Conservation (phyloP, 768 basidiomycete genomes). For the Lanmaoa pseudosensibilis region DNA sequence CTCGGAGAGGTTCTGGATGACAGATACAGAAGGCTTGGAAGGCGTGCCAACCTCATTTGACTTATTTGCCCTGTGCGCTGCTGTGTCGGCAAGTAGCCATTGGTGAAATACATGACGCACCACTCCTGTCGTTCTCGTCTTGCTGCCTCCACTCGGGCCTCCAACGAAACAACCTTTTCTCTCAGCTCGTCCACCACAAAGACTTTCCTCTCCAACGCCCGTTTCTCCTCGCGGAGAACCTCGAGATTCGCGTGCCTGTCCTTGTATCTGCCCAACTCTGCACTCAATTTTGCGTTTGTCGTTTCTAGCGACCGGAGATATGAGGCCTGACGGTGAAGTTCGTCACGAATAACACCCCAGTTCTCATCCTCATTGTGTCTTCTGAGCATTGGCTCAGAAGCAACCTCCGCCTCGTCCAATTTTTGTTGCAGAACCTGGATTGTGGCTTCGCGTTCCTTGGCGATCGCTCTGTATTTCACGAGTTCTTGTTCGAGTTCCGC, state of each 20-base stretch:
- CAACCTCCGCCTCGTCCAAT: constrained; percentile 44
- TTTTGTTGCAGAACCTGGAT: constrained; percentile 48
- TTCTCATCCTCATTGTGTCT: constrained; percentile 48
- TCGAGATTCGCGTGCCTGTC: constrained; percentile 62
- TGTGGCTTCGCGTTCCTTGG: constrained; percentile 41
- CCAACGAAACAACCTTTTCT: constrained; percentile 53
- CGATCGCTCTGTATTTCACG: constrained; percentile 39
- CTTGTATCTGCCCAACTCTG: constrained; percentile 54
- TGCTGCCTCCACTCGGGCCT: constrained; percentile 65
- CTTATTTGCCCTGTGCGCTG: constrained; percentile 38
- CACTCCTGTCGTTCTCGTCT: constrained; percentile 58
- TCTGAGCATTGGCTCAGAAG: constrained; percentile 31
- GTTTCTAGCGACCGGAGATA: constrained; percentile 62
- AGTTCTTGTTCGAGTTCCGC: constrained; percentile 51
- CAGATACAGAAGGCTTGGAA: constrained; percentile 49
- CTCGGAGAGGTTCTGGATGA: constrained; percentile 56
- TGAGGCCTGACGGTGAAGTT: constrained; percentile 63
- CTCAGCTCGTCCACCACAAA: constrained; percentile 52
- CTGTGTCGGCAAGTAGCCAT: constrained; percentile 2
- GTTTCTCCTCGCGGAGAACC: constrained; percentile 74
- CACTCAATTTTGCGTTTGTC: constrained; percentile 52
- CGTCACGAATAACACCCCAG: constrained; percentile 64
- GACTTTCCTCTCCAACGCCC: constrained; percentile 56
- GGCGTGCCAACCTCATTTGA: constrained; percentile 36
- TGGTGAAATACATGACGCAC: constrained; percentile 33